Conservation (phyloP, 2,329 filamentous ascomycete species). For the Colletotrichum filicis region DNA sequence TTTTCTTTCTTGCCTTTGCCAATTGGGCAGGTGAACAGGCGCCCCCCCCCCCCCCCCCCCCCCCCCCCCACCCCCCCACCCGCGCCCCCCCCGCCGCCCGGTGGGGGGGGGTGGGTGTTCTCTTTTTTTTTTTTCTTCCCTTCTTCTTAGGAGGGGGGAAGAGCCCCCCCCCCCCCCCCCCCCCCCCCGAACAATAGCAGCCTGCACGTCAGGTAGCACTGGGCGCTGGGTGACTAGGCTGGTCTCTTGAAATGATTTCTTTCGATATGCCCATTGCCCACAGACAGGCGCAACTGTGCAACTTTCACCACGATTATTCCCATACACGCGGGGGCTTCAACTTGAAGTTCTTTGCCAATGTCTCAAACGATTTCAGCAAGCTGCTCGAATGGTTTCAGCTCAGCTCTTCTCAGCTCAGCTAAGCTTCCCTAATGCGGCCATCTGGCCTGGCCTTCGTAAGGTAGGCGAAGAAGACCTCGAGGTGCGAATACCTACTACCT, state of each 20-base stretch:
- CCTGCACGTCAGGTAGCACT: conserved; percentile 6
- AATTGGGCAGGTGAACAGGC: conserved; percentile 3
- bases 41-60: too few species aligned
- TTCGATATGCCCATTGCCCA: neutral
- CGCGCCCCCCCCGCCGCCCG: too few species aligned
- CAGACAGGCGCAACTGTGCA: neutral
- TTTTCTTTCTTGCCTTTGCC: neutral
- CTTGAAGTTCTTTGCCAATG: neutral
- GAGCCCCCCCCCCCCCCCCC: too few species aligned
- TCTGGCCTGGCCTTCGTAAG: neutral
- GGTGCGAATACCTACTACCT: neutral
- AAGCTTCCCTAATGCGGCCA: neutral
- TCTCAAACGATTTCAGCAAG: neutral
- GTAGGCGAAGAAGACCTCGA: neutral
- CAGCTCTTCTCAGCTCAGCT: neutral
- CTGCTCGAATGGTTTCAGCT: neutral
- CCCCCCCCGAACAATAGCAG: neutral
- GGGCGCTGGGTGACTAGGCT: neutral
- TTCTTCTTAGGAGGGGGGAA: too few species aligned
- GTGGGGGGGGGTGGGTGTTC: too few species aligned
- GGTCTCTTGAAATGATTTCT: neutral
- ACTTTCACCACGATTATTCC: neutral
- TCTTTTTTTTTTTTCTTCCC: too few species aligned
- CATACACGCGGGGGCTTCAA: too few species aligned
- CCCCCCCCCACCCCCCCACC: too few species aligned